Evolutionary conservation across 139 green algal species (phyloP), one percentile per base, ranked within the genome.

Genomic region (Desmodesmus armatus): DNA sequence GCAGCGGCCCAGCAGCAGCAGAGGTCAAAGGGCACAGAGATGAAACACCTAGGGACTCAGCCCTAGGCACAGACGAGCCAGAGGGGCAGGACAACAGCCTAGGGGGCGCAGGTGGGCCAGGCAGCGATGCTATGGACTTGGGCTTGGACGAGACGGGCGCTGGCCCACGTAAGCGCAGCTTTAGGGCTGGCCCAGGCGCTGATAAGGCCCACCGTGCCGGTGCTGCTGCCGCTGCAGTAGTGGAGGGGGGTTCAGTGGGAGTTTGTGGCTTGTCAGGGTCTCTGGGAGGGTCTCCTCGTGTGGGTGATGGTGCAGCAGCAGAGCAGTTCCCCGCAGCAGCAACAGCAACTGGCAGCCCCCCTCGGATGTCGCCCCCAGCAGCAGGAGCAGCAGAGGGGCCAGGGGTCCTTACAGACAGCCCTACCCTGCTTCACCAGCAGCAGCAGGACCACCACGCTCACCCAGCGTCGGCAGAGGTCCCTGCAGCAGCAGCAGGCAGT

Each of bases 1-100:
- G 76, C 76, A 82, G 40, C 37, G 76, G 76, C 60, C 76, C 76
- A 60, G 76, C 76, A 60, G 35, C 76, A 71, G 76, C 76, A 40
- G 76, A 82, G 76, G 55, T 82, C n/a, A 53, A 82, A 27, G 76
- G 76, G 19, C 21, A 72, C 21, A 55, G 31, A 23, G 76, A 72
- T 71, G 55, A 71, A n/a, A 39, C 37, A 23, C 49, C 74, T 17
- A 21, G 51, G 19, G n/a, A 29, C 11, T 65, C 43, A 65, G 71
- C n/a, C 41, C 31, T 79, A 43, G 27, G 62, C 27, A 79, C 44
- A 41, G 43, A 79, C 43, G 44, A 69, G 15, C 55, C 49, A 25
- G 47, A 66, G 33, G 49, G 17, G 19, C 37, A 40, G n/a, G n/a
- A 55, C 47, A 55, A 55, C 47, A 55, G 47, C 47, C 47, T 13